phyloP scores from a whole-genome alignment of 2,329 filamentous ascomycete genomes.

The Aspergillus terreus region DNA sequence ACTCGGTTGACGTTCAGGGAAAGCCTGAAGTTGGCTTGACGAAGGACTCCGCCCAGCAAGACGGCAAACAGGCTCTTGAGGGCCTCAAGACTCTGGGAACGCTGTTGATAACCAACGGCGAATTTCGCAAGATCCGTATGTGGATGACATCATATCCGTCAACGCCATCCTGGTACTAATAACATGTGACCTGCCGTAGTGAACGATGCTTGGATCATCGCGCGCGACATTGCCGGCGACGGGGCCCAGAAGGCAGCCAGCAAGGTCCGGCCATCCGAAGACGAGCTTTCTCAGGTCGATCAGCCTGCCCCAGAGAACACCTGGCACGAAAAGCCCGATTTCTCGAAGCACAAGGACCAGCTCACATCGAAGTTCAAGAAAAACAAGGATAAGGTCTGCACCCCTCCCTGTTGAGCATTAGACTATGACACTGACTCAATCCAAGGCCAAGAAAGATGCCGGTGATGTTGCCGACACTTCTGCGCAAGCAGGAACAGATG shows the following conservation, averaged over 20 bases:
- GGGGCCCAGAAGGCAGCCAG: conserved; percentile 75
- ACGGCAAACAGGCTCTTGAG: conserved; percentile 77
- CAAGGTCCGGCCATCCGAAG: conserved; percentile 72
- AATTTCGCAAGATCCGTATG: conserved; percentile 86
- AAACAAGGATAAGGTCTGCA: conserved; percentile 49
- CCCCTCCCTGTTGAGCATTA: conserved; percentile 14
- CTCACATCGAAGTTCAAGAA: conserved; percentile 59
- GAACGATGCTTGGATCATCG: conserved; percentile 72
- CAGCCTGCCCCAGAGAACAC: conserved; percentile 82
- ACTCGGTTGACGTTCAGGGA: conserved; percentile 54
- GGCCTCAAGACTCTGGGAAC: conserved; percentile 85
- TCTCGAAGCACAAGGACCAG: conserved; percentile 66
- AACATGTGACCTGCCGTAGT: conserved; percentile 44
- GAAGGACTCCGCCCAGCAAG: conserved; percentile 74
- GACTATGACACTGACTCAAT: neutral
- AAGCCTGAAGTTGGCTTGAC: conserved; percentile 65
- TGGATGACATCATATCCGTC: conserved; percentile 18
- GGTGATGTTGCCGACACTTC: conserved; percentile 56
- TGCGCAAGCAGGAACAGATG: conserved; percentile 48
- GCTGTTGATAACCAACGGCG: conserved; percentile 88
- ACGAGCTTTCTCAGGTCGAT: conserved; percentile 74
- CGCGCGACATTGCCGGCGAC: conserved; percentile 90
- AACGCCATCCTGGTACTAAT: too few relatives aligned
- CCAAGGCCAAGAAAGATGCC: conserved; percentile 45
- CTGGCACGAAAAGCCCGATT: conserved; percentile 83